Evolutionary conservation across 2,329 filamentous ascomycete species (phyloP).

Genomic region (Orbilia javanica): DNA sequence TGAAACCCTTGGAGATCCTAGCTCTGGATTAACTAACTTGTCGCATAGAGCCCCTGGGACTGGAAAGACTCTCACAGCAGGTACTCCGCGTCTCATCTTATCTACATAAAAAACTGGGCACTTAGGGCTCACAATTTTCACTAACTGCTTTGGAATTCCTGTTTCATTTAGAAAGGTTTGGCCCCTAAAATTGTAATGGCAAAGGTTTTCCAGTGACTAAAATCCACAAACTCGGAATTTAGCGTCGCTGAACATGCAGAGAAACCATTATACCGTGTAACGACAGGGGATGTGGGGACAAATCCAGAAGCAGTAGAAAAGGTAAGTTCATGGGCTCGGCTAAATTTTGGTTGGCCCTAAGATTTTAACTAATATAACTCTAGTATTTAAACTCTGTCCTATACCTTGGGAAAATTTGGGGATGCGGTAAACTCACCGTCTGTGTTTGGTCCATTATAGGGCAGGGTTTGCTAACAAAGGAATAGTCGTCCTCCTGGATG

Average conservation of each 20-base stretch:
- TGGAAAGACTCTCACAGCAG: constrained; percentile 16
- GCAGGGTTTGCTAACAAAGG: not conserved
- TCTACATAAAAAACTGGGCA: not conserved
- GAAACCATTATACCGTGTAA: constrained; percentile 66
- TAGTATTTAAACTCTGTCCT: constrained; percentile 64
- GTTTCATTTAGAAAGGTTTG: not conserved
- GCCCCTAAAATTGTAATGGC: not conserved
- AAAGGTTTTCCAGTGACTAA: too few species aligned
- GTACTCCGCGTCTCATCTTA: not conserved
- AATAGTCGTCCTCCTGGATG: constrained; percentile 68
- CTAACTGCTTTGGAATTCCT: not conserved
- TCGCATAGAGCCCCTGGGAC: constrained; percentile 1
- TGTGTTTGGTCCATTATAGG: not conserved
- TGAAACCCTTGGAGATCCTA: too few species aligned
- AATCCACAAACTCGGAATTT: too few species aligned
- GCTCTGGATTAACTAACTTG: too few species aligned
- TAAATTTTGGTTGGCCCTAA: too few species aligned
- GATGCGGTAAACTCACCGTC: constrained; percentile 58
- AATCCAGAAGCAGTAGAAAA: constrained; percentile 64
- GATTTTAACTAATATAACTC: not conserved
- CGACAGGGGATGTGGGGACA: constrained; percentile 66
- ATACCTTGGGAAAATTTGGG: constrained; percentile 65
- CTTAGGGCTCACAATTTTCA: not conserved
- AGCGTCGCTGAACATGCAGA: constrained; percentile 65
- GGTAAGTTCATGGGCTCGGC: not conserved